phyloP scores from a whole-genome alignment of 495 filamentous ascomycete species.

The Penicillium bialowiezense region DNA sequence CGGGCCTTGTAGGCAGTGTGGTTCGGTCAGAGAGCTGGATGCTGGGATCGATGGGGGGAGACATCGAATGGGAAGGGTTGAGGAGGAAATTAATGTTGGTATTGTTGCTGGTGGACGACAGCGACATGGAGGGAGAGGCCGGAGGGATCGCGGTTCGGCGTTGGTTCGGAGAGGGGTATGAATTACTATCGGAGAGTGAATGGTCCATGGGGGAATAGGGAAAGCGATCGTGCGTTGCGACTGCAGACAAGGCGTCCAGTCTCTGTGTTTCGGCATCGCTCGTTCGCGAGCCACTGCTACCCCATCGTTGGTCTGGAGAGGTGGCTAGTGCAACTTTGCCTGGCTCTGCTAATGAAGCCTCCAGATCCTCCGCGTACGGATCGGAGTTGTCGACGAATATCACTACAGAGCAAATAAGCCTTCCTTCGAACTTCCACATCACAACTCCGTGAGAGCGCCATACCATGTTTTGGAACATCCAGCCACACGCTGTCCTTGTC shows the following conservation, averaged over 20 bases:
- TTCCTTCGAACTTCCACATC: not conserved
- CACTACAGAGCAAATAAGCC: conserved; percentile 35
- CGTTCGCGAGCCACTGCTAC: conserved; percentile 22
- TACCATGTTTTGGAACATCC: conserved; percentile 58
- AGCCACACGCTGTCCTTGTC: conserved; percentile 60
- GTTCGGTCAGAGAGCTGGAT: conserved; percentile 35
- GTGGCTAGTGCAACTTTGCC: conserved; percentile 31
- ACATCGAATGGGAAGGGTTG: conserved; percentile 49
- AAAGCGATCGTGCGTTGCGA: conserved; percentile 51
- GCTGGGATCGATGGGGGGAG: conserved; percentile 46
- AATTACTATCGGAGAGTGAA: conserved; percentile 30
- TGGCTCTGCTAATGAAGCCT: conserved; percentile 33
- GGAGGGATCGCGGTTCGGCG: conserved; percentile 32
- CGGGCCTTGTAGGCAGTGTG: conserved; percentile 28
- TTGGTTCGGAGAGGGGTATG: conserved; percentile 35
- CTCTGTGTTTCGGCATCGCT: conserved; percentile 46
- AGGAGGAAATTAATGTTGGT: conserved; percentile 58
- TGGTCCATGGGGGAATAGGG: conserved; percentile 31
- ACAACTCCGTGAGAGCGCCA: no score
- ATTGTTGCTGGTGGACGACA: conserved; percentile 32
- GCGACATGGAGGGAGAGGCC: conserved; percentile 37
- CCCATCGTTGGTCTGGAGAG: conserved; percentile 31
- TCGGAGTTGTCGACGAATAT: conserved; percentile 65
- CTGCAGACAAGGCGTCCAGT: conserved; percentile 56
- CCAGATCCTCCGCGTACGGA: conserved; percentile 56